Conservation (phyloP, 192 early-diverging fungal genomes). For the Rhizophagus prolifer region DNA sequence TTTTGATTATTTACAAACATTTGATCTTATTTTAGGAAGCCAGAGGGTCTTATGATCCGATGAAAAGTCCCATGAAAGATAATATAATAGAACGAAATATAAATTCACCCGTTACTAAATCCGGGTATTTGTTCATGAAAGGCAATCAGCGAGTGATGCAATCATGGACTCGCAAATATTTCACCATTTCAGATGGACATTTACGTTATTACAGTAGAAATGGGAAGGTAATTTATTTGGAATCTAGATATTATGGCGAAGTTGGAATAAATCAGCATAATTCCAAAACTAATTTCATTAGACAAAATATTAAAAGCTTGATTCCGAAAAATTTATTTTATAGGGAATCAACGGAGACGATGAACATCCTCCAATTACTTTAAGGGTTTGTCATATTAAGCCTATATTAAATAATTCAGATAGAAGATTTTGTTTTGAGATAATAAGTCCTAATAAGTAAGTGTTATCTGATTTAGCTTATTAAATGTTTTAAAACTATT, state of each 20-base stretch:
- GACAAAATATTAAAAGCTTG: neutral
- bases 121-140: constrained; percentile 80
- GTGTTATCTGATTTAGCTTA: neutral
- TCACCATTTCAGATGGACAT: constrained; percentile 63
- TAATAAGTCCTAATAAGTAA: constrained; percentile 78
- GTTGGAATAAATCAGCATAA: too few species aligned
- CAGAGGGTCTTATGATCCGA: constrained; percentile 24
- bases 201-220: constrained; percentile 51
- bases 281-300: neutral
- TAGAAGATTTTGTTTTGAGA: constrained; percentile 75
- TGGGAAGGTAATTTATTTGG: constrained; percentile 30
- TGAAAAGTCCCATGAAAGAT: constrained; percentile 34
- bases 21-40: constrained; percentile 12
- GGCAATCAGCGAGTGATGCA: constrained; percentile 71
- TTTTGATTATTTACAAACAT: neutral
- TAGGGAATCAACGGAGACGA: constrained; percentile 58
- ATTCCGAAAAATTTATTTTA: neutral
- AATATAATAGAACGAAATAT: constrained; percentile 40
- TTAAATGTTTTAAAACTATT: neutral
- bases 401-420: constrained; percentile 54
- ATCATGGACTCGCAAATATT: constrained; percentile 79
- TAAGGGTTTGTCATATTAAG: constrained; percentile 78
- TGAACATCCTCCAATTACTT: constrained; percentile 55
- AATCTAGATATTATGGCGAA: too few species aligned
- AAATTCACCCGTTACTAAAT: constrained; percentile 51